phyloP scores from a whole-genome alignment of 2,329 filamentous ascomycete species.

The Pleurostoma richardsiae region DNA sequence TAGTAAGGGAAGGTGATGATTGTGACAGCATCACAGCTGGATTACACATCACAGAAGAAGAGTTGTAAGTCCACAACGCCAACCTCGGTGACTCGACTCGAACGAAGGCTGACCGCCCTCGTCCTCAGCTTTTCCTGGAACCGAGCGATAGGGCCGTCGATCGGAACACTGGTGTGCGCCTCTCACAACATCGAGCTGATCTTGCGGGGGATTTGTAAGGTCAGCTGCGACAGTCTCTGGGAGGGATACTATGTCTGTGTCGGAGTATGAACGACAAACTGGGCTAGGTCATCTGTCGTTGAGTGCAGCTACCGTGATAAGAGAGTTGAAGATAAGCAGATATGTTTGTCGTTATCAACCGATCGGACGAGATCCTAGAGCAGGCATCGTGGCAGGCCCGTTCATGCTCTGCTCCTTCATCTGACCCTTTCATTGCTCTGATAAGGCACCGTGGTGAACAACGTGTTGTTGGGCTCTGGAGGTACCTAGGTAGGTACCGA shows the following conservation, averaged over 20 bases:
- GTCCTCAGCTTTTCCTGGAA: not conserved
- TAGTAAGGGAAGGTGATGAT: not conserved
- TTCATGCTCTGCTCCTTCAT: too few relatives aligned
- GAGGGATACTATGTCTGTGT: slow-evolving; percentile 2
- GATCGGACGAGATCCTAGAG: too few relatives aligned
- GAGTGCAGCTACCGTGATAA: too few relatives aligned
- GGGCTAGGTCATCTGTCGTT: too few relatives aligned
- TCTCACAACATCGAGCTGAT: not conserved
- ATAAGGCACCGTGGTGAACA: too few relatives aligned
- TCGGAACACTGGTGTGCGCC: not conserved
- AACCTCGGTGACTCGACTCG: not conserved
- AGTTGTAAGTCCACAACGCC: not conserved
- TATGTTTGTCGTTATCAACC: too few relatives aligned
- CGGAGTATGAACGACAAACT: not conserved
- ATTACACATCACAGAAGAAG: not conserved
- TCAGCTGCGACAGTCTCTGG: not conserved
- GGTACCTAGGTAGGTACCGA: too few relatives aligned
- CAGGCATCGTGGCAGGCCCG: too few relatives aligned
- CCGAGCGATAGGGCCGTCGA: not conserved
- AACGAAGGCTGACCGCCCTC: not conserved
- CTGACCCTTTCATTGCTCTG: too few relatives aligned
- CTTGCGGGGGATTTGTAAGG: not conserved
- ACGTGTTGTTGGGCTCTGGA: too few relatives aligned
- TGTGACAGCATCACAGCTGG: not conserved
- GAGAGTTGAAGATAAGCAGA: too few relatives aligned